Evolutionary conservation across 1,284 basidiomycete genomes (phyloP).

Genomic region (Papiliotrema nemorosa): DNA sequence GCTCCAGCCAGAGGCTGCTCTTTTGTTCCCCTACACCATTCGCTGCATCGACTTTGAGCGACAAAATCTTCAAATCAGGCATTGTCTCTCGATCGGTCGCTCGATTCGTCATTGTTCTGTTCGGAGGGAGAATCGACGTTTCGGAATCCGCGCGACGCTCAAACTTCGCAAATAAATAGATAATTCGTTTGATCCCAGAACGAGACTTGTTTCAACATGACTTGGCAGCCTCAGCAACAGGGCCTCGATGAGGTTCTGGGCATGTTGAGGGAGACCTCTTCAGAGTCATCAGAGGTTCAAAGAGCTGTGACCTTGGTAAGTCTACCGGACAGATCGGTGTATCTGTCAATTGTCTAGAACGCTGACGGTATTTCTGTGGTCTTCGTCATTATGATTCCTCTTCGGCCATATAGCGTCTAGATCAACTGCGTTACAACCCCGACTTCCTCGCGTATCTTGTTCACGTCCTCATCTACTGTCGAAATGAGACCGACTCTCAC

Average conservation of each 20-base stretch:
- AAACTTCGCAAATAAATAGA: too few relatives aligned
- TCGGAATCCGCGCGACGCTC: too few relatives aligned
- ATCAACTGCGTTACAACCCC: conserved; percentile 78
- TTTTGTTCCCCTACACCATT: too few relatives aligned
- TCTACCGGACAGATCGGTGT: conserved; percentile 8
- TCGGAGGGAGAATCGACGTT: too few relatives aligned
- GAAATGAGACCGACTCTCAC: conserved; percentile 75
- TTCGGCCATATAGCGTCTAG: conserved; percentile 65
- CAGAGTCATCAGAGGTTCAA: conserved; percentile 47
- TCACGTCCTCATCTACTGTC: conserved; percentile 72
- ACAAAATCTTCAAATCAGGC: too few relatives aligned
- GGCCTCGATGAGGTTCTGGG: conserved; percentile 48
- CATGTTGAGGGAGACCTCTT: conserved; percentile 51
- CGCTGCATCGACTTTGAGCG: too few relatives aligned
- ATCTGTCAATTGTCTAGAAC: conserved; percentile 7
- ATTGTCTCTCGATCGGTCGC: too few relatives aligned
- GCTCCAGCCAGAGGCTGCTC: too few relatives aligned
- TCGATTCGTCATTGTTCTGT: too few relatives aligned
- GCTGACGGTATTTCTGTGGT: neutral
- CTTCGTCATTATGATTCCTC: neutral
- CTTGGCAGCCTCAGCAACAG: conserved; percentile 45
- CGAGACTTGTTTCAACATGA: too few relatives aligned
- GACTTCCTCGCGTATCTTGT: conserved; percentile 97
- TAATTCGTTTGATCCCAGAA: too few relatives aligned
- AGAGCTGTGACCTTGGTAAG: conserved; percentile 48